Conservation (phyloP, 208 protist species). For the Leishmania arabica region DNA sequence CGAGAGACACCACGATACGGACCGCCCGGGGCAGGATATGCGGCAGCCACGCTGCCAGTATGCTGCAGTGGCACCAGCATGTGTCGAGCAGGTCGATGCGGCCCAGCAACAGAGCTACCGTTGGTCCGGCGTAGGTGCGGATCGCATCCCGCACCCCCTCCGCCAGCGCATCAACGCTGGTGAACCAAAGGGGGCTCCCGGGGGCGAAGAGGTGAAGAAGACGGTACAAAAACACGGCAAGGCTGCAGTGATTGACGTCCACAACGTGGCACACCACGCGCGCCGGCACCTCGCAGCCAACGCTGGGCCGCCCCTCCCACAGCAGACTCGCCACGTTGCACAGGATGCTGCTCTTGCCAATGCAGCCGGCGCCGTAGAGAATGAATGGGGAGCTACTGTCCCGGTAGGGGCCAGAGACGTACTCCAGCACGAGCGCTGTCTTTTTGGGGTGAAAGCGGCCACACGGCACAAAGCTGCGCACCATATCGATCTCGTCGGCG, state of each 20-base stretch:
- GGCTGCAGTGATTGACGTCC: conserved; percentile 41
- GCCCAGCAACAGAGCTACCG: conserved; percentile 58
- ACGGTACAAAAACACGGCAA: conserved; percentile 61
- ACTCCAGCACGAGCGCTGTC: conserved; percentile 45
- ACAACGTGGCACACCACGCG: conserved; percentile 47
- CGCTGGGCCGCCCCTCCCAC: conserved; percentile 16
- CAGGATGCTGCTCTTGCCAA: conserved; percentile 66
- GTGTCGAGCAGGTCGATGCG: conserved; percentile 63
- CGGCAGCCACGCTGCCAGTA: conserved; percentile 72
- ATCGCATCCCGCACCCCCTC: conserved; percentile 51
- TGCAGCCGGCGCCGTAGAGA: conserved; percentile 59
- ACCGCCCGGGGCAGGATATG: conserved; percentile 56
- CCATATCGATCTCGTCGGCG: conserved; percentile 18
- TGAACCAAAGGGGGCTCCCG: conserved; percentile 32
- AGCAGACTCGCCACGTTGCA: conserved; percentile 49
- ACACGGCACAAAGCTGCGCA: conserved; percentile 18
- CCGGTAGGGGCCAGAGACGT: conserved; percentile 30
- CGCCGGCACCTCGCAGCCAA: conserved; percentile 11
- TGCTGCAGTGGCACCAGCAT: conserved; percentile 42
- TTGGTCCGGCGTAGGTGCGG: conserved; percentile 49
- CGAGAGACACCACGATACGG: conserved; percentile 60
- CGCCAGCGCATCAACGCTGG: conserved; percentile 46
- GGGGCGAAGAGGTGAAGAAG: conserved; percentile 56
- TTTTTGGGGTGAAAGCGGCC: conserved; percentile 33
- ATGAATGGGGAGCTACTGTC: conserved; percentile 61